Percentiles rank a stretch among this genome's conserved stretches.
phyloP scores from a whole-genome alignment of 768 basidiomycete species.

The Leccinellum albellum region DNA sequence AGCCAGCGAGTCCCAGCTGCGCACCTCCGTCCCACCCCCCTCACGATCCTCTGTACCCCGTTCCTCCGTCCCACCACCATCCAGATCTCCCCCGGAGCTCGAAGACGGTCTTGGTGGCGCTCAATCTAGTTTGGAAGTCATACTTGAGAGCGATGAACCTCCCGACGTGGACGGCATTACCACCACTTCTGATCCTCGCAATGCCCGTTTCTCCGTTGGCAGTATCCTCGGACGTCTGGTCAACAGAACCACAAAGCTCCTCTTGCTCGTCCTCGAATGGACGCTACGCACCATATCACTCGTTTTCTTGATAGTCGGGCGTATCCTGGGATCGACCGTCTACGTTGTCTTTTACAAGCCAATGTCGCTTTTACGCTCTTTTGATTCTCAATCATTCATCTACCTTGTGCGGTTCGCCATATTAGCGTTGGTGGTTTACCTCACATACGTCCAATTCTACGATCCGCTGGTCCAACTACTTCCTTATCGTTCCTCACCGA shows the following conservation, averaged over 20 bases:
- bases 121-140: constrained; percentile 56
- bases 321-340: constrained; percentile 45
- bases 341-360: constrained; percentile 52
- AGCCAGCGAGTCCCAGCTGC: constrained; percentile 30
- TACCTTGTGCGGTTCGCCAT: constrained; percentile 40
- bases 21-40: constrained; percentile 37
- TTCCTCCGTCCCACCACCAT: constrained; percentile 41
- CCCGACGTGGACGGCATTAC: constrained; percentile 25
- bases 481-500: constrained; percentile 30
- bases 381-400: constrained; percentile 30
- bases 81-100: constrained; percentile 12
- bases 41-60: constrained; percentile 36
- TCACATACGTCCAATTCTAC: constrained; percentile 43
- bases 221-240: constrained; percentile 43
- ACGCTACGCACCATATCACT: constrained; percentile 29
- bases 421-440: constrained; percentile 41
- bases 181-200: constrained; percentile 19
- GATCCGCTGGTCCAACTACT: constrained; percentile 33
- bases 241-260: constrained; percentile 32
- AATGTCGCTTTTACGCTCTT: constrained; percentile 34
- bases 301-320: constrained; percentile 42
- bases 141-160: constrained; percentile 63
- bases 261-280: constrained; percentile 24
- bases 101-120: constrained; percentile 34
- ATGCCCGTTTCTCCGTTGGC: constrained; percentile 42